A percentile compares a stretch with the other conserved stretches of the same genome.
phyloP scores from a whole-genome alignment of 805 yeast genomes.

The Candida nanaspora region DNA sequence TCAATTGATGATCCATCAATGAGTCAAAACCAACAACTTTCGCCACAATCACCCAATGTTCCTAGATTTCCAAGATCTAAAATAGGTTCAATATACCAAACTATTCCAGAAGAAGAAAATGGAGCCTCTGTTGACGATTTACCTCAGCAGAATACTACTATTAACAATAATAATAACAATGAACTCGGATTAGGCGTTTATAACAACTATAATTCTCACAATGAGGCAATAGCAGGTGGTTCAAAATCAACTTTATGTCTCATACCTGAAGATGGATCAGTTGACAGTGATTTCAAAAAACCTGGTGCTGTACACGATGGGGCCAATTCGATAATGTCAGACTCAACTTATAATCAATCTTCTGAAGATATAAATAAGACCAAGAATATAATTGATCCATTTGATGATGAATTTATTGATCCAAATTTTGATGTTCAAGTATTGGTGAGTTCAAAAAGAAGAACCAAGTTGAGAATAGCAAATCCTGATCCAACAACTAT shows the following conservation, averaged over 20 bases:
- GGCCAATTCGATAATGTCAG: neutral
- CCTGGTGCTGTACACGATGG: neutral
- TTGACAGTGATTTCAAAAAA: constrained; percentile 7
- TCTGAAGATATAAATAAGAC: neutral
- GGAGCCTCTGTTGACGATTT: no score
- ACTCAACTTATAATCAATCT: neutral
- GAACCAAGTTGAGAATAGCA: constrained; percentile 50
- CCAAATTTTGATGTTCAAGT: constrained; percentile 62
- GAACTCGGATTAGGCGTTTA: no score
- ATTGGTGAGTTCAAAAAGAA: constrained; percentile 56
- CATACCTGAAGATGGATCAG: constrained; percentile 19
- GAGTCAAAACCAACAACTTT: neutral
- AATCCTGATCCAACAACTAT: constrained; percentile 42
- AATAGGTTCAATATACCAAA: neutral
- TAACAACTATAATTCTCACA: neutral
- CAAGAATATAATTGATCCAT: neutral
- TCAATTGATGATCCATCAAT: constrained; percentile 4
- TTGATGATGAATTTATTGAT: constrained; percentile 34
- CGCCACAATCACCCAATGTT: neutral
- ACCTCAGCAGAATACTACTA: no score
- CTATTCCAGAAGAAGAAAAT: neutral
- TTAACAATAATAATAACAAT: no score
- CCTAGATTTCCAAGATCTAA: neutral
- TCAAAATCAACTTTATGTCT: constrained; percentile 15
- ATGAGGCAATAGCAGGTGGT: neutral